Evolutionary conservation across 768 basidiomycete species (phyloP).

Genomic region (Macrocybe gigantea): DNA sequence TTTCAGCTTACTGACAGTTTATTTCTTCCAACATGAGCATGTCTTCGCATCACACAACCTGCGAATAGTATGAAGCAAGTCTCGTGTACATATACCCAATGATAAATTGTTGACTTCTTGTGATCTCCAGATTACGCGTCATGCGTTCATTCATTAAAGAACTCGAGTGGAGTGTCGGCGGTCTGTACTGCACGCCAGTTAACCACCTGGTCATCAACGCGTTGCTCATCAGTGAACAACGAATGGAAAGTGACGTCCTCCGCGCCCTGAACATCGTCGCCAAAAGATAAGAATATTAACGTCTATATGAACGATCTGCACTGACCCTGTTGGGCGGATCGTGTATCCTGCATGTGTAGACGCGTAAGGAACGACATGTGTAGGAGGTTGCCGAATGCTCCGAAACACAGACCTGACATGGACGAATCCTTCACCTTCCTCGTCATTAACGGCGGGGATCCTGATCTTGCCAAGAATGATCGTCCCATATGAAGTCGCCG

Average conservation of each 20-base stretch:
- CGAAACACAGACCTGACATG: conserved; percentile 55
- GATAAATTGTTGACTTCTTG: background rate
- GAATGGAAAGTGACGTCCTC: conserved; percentile 71
- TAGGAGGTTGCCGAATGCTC: background rate
- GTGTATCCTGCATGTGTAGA: conserved; percentile 47
- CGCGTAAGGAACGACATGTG: background rate
- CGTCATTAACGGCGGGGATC: conserved; percentile 60
- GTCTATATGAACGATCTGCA: conserved; percentile 1
- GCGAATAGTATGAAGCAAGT: no score
- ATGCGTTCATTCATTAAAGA: conserved; percentile 57
- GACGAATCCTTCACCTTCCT: conserved; percentile 57
- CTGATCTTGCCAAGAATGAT: conserved; percentile 75
- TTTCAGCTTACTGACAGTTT: no score
- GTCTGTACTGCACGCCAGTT: conserved; percentile 65
- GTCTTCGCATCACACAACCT: no score
- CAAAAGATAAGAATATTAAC: conserved; percentile 5
- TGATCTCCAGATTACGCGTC: background rate
- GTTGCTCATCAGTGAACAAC: conserved; percentile 57
- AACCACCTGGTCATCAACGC: conserved; percentile 43
- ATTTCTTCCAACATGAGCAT: no score
- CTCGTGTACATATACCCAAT: no score
- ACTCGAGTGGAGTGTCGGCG: conserved; percentile 50
- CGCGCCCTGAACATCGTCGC: conserved; percentile 36
- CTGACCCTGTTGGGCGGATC: conserved; percentile 68
- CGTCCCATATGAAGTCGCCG: conserved; percentile 55